These are phyloP conservation scores for Coemansia sp. DNA, from an alignment of 192 early-diverging fungal species.

Conservation along the genomic window DNA sequence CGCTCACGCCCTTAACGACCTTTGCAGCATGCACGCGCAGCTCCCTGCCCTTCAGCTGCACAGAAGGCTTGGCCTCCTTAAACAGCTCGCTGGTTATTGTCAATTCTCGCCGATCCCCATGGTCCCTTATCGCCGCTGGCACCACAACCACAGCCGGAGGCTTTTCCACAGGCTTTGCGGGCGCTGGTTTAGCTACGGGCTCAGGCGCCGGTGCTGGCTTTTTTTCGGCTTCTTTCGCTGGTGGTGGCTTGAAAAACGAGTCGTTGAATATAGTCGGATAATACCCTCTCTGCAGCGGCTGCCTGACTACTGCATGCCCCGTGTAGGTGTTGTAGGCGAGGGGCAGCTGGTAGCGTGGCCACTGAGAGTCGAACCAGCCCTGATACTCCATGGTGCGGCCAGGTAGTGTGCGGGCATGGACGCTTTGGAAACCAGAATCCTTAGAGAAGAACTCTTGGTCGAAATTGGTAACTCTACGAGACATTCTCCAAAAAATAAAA, in stretches of 20 bases:
- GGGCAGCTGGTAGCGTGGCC: slow-evolving; percentile 5
- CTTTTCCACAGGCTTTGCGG: neutral
- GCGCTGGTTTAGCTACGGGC: neutral
- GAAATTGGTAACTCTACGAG: slow-evolving; percentile 40
- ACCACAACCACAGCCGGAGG: neutral
- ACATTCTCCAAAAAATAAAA: slow-evolving; percentile 4
- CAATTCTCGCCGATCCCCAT: slow-evolving; percentile 18
- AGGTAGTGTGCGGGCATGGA: slow-evolving; percentile 22
- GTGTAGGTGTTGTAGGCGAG: slow-evolving; percentile 8
- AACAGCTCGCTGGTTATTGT: slow-evolving; percentile 26
- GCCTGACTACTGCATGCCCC: neutral
- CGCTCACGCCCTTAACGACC: neutral
- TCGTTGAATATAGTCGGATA: slow-evolving; percentile 16
- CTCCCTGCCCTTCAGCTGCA: slow-evolving; percentile 22
- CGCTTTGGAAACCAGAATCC: slow-evolving; percentile 31
- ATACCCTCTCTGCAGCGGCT: neutral
- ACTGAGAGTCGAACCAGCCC: slow-evolving; percentile 16
- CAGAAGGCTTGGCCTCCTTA: slow-evolving; percentile 12
- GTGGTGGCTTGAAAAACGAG: slow-evolving; percentile 15
- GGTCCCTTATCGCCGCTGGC: slow-evolving; percentile 1
- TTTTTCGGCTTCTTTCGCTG: neutral
- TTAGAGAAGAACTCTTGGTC: slow-evolving; percentile 31
- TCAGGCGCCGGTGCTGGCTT: neutral
- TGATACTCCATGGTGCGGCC: slow-evolving; percentile 22
- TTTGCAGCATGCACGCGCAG: slow-evolving; percentile 20